A percentile compares a stretch with the other conserved stretches of the same genome.
Conservation (phyloP, 2,329 filamentous ascomycete genomes). For the Exophiala lecanii-corni region DNA sequence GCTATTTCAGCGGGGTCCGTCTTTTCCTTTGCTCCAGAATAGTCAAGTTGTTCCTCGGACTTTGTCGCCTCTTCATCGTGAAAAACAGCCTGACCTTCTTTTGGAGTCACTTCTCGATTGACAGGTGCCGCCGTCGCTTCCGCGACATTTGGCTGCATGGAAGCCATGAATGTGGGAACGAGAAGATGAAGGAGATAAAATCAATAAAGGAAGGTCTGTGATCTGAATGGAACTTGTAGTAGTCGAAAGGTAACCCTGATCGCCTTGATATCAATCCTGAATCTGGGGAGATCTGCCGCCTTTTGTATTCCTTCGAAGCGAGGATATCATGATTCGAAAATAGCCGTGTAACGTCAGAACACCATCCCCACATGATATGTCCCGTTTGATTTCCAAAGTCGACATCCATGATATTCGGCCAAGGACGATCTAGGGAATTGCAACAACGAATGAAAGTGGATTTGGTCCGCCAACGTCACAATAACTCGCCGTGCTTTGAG, state of each 20-base stretch:
- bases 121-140: background rate
- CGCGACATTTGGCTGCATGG: background rate
- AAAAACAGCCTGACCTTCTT: background rate
- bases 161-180: no score
- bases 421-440: background rate
- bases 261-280: no score
- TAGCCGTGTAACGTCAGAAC: background rate
- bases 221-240: background rate
- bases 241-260: background rate
- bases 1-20: constrained; percentile 37
- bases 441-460: background rate
- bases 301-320: no score
- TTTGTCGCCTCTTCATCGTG: constrained; percentile 13
- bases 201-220: background rate
- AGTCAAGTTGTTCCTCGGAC: constrained; percentile 28
- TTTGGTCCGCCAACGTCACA: background rate
- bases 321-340: no score
- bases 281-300: background rate
- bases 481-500: background rate
- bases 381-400: background rate
- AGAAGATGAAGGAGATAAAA: no score
- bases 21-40: constrained; percentile 38
- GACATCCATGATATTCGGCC: background rate
- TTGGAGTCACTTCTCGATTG: background rate
- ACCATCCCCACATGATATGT: background rate